phyloP scores from a whole-genome alignment of 768 basidiomycete genomes.

The Boletus coccyginus region DNA sequence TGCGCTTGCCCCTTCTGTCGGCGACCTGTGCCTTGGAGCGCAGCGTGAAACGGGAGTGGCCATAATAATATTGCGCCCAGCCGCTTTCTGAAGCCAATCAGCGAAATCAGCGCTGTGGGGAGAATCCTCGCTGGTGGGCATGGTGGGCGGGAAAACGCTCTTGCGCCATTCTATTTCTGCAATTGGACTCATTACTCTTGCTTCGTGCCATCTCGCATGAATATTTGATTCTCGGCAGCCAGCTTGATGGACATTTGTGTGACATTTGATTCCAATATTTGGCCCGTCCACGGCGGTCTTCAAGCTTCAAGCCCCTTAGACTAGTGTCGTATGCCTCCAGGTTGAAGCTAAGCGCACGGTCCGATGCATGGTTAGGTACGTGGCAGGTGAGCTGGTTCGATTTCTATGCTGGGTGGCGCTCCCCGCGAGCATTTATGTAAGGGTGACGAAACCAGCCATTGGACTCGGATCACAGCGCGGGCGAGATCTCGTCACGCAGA shows the following conservation, averaged over 20 bases:
- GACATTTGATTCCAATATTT: background rate
- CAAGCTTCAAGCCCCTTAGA: too few species aligned
- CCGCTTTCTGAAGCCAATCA: background rate
- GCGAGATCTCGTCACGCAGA: slow-evolving; percentile 1
- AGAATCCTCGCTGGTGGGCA: background rate
- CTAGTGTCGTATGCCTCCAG: background rate
- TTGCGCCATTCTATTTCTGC: background rate
- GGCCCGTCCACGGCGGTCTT: background rate
- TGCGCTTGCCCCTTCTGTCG: background rate
- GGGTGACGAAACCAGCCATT: background rate
- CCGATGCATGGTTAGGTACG: background rate
- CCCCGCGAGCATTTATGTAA: background rate
- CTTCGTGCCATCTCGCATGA: background rate
- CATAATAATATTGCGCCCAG: background rate
- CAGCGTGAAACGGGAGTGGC: background rate
- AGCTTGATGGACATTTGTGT: background rate
- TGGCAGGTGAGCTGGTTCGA: slow-evolving; percentile 16
- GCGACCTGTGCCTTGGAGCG: background rate
- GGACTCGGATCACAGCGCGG: background rate
- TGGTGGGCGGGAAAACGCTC: background rate
- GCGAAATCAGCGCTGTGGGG: background rate
- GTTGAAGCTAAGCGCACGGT: background rate
- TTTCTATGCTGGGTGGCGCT: background rate
- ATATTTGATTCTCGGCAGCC: background rate
- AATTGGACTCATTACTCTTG: background rate